These are phyloP conservation scores for Graphium sp. DNA, from an alignment of 2,329 filamentous ascomycete genomes.

Conservation along the genomic window DNA sequence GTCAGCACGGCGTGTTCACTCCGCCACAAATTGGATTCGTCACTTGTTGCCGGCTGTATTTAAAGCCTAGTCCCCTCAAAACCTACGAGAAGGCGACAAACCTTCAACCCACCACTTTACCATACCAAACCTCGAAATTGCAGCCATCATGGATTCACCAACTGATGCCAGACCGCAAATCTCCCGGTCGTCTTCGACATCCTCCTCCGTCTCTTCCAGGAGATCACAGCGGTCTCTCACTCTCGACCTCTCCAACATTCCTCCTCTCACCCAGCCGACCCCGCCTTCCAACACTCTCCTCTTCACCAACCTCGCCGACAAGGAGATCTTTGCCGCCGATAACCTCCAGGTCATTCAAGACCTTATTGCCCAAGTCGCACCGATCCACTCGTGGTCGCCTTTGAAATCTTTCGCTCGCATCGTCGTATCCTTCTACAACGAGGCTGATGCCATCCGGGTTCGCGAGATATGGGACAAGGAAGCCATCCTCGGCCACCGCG, in stretches of 20 bases:
- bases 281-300: slow-evolving; percentile 70
- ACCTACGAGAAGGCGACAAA: no score
- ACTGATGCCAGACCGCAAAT: no score
- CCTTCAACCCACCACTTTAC: no score
- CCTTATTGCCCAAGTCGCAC: slow-evolving; percentile 51
- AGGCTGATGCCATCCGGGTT: slow-evolving; percentile 52
- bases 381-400: slow-evolving; percentile 63
- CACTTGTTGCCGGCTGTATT: no score
- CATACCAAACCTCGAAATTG: no score
- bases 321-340: slow-evolving; percentile 56
- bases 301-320: slow-evolving; percentile 62
- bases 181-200: slow-evolving; percentile 16
- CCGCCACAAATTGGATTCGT: no score
- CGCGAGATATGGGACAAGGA: slow-evolving; percentile 61
- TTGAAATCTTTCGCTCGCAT: slow-evolving; percentile 73
- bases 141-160: no score
- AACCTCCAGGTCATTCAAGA: slow-evolving; percentile 60
- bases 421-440: slow-evolving; percentile 59
- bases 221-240: slow-evolving; percentile 42
- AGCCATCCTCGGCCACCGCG: slow-evolving; percentile 50
- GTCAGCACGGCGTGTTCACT: no score
- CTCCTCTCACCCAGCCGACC: slow-evolving; percentile 52
- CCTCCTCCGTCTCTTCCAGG: slow-evolving; percentile 27
- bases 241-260: slow-evolving; percentile 58
- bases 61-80: no score